Conservation (phyloP, 305 asterid species). For the Rubia peregrina region DNA sequence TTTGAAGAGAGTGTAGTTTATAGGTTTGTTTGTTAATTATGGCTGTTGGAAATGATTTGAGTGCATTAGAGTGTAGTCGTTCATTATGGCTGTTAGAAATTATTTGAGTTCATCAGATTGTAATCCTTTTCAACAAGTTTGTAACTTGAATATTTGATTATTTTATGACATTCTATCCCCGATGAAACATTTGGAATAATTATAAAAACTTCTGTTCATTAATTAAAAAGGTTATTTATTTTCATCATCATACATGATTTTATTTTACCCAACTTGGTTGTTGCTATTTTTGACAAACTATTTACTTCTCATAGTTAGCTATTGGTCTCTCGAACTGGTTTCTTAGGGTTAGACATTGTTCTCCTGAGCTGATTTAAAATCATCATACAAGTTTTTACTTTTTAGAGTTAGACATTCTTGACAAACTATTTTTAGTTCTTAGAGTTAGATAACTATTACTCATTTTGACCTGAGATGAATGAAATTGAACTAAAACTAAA, state of each 20-base stretch:
- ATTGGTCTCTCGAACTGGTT: too few relatives aligned
- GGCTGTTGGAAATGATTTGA: not conserved
- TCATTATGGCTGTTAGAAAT: not conserved
- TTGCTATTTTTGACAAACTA: too few relatives aligned
- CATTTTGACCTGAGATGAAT: too few relatives aligned
- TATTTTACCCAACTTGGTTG: too few relatives aligned
- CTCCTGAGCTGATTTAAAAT: too few relatives aligned
- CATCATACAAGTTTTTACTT: too few relatives aligned
- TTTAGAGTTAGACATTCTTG: too few relatives aligned
- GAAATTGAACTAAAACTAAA: too few relatives aligned
- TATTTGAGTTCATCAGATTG: not conserved
- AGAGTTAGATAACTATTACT: too few relatives aligned
- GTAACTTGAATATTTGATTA: not conserved
- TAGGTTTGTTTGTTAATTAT: not conserved
- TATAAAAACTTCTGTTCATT: not conserved
- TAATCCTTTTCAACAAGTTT: not conserved
- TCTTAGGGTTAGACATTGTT: too few relatives aligned
- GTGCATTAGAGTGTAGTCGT: not conserved
- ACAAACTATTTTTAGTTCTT: too few relatives aligned
- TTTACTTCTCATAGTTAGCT: too few relatives aligned
- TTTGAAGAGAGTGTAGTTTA: not conserved
- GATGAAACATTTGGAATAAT: not conserved
- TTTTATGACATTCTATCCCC: not conserved
- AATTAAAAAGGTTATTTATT: not conserved
- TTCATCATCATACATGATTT: not conserved